A percentile compares a stretch with the other conserved stretches of the same genome.
Evolutionary conservation across 176 grass and related monocot species (phyloP).

Genomic region (Eleusine coracana): DNA sequence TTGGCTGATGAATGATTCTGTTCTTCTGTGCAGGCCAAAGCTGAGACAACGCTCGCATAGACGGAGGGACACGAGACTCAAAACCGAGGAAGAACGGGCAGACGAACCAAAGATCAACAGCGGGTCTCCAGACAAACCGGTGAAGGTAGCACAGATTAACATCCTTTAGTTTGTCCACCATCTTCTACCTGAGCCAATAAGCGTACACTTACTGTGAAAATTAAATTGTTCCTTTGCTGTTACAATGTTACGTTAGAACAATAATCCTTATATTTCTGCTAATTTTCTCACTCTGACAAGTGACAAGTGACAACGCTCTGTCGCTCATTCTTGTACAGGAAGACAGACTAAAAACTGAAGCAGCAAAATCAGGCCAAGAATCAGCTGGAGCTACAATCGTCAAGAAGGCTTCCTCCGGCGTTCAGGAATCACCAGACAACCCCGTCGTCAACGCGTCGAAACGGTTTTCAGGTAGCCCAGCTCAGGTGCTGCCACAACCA

Average conservation of each 20-base stretch:
- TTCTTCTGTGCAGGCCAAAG: not conserved
- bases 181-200: not conserved
- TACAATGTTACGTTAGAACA: too few relatives aligned
- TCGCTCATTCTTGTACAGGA: not conserved
- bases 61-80: slow-evolving; percentile 31
- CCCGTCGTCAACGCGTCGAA: not conserved
- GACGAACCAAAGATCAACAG: not conserved
- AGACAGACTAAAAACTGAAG: not conserved
- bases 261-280: not conserved
- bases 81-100: slow-evolving; percentile 8
- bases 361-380: slow-evolving; percentile 9
- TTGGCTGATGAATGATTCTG: not conserved
- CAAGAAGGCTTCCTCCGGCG: slow-evolving; percentile 3
- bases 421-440: not conserved
- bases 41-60: slow-evolving; percentile 29
- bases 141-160: not conserved
- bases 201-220: not conserved
- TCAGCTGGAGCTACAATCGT: not conserved
- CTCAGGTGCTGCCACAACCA: not conserved
- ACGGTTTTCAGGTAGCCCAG: slow-evolving; percentile 34
- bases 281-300: not conserved
- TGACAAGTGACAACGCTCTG: not conserved
- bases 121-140: slow-evolving; percentile 24
- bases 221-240: not conserved
- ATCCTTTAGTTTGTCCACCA: not conserved